Conservation (phyloP, 495 filamentous ascomycete genomes). For the Evernia prunastri region DNA sequence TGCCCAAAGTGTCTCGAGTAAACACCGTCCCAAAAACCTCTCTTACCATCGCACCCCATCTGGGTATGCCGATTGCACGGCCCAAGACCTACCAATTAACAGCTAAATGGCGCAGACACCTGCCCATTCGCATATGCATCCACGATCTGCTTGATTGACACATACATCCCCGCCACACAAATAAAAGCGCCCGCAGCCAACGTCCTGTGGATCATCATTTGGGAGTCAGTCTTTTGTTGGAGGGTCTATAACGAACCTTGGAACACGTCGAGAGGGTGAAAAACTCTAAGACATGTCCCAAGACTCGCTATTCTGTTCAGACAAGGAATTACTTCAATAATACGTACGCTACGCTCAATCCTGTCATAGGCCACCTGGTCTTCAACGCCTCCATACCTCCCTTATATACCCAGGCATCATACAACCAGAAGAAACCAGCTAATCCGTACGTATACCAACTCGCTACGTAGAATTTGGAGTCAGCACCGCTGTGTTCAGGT, state of each 20-base stretch:
- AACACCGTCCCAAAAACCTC: too few relatives aligned
- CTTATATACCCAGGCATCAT: conserved; percentile 34
- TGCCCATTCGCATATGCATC: conserved; percentile 22
- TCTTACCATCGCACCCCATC: too few relatives aligned
- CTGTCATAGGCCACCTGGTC: conserved; percentile 33
- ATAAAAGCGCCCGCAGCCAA: conserved; percentile 42
- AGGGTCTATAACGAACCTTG: too few relatives aligned
- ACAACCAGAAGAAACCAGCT: conserved; percentile 45
- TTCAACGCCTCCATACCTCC: conserved; percentile 32
- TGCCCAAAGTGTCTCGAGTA: too few relatives aligned
- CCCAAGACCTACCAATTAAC: conserved; percentile 1
- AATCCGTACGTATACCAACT: conserved; percentile 40
- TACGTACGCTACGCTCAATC: conserved; percentile 39
- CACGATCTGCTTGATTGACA: conserved; percentile 46
- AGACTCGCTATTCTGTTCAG: too few relatives aligned
- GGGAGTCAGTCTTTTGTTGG: too few relatives aligned
- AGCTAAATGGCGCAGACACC: conserved; percentile 26
- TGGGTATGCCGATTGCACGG: background rate
- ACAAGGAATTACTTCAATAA: too few relatives aligned
- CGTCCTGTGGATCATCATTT: too few relatives aligned
- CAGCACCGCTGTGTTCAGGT: too few relatives aligned
- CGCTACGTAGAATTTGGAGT: too few relatives aligned
- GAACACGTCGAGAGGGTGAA: too few relatives aligned
- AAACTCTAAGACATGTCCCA: too few relatives aligned
- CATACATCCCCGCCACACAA: conserved; percentile 47